These are phyloP conservation scores for Patellifolia procumbens DNA, from an alignment of 179 eudicot species.

Conservation along the genomic window DNA sequence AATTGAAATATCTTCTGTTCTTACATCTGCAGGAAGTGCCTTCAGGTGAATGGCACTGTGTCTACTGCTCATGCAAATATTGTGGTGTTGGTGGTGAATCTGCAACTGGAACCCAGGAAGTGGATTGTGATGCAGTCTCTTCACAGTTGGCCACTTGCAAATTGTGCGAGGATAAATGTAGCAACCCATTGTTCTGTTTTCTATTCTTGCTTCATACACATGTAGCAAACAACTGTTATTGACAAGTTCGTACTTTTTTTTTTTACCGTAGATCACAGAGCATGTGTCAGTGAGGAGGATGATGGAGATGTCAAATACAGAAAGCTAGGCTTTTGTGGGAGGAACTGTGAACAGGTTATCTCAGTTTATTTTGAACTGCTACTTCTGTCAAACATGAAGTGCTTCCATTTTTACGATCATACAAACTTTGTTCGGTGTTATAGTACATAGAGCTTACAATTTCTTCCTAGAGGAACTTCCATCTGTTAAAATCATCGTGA, in stretches of 20 bases:
- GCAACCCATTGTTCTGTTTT: neutral
- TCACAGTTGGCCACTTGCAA: constrained; percentile 56
- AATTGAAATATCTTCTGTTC: constrained; percentile 1
- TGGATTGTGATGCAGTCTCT: constrained; percentile 26
- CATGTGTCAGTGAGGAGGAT: constrained; percentile 47
- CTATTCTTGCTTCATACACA: neutral
- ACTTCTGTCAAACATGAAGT: constrained; percentile 2
- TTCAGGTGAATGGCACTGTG: constrained; percentile 90
- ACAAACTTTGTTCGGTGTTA: neutral
- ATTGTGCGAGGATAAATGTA: constrained; percentile 91
- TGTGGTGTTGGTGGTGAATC: constrained; percentile 55
- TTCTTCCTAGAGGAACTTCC: too few species aligned
- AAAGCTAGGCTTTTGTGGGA: constrained; percentile 61
- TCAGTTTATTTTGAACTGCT: neutral
- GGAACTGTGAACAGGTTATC: constrained; percentile 69
- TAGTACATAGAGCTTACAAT: too few species aligned
- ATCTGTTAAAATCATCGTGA: too few species aligned
- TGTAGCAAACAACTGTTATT: constrained; percentile 19
- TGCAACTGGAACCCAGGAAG: constrained; percentile 33
- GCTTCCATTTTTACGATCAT: neutral
- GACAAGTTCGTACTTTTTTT: constrained; percentile 16
- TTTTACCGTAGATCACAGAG: constrained; percentile 57
- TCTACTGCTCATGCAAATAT: constrained; percentile 84
- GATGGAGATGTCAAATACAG: constrained; percentile 26
- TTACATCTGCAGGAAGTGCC: constrained; percentile 65